These are phyloP conservation scores for Irpex sp. DNA, from an alignment of 1,284 basidiomycete species.

Conservation along the genomic window DNA sequence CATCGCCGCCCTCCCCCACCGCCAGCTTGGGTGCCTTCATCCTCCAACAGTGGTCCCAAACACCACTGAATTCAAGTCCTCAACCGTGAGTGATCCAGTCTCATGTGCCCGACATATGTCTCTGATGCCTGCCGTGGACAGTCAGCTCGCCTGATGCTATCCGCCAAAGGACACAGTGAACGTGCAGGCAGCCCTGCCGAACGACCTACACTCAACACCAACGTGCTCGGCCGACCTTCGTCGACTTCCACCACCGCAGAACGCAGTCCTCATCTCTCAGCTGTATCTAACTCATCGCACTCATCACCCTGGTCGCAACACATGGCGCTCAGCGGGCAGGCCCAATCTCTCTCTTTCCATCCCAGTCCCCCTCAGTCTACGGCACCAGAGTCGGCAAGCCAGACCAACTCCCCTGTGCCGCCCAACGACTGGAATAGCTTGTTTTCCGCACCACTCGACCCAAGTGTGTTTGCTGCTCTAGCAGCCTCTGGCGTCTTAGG, in stretches of 20 bases:
- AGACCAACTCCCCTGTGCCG: constrained; percentile 27
- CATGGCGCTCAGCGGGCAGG: constrained; percentile 24
- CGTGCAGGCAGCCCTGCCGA: constrained; percentile 36
- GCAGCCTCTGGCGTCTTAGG: constrained; percentile 54
- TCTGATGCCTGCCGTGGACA: constrained; percentile 3
- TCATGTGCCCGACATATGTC: neutral
- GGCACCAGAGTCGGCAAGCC: constrained; percentile 20
- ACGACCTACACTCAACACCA: constrained; percentile 38
- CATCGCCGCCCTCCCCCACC: neutral
- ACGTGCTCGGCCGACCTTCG: constrained; percentile 26
- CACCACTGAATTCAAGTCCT: neutral
- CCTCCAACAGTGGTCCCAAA: neutral
- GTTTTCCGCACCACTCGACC: constrained; percentile 56
- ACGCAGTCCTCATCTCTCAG: constrained; percentile 33
- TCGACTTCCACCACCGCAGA: constrained; percentile 31
- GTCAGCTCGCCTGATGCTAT: constrained; percentile 16
- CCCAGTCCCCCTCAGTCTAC: constrained; percentile 17
- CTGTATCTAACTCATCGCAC: constrained; percentile 34
- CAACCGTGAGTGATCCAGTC: constrained; percentile 10
- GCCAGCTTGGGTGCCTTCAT: neutral
- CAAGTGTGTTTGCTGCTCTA: constrained; percentile 53
- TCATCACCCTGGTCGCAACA: constrained; percentile 39
- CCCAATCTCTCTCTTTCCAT: constrained; percentile 19
- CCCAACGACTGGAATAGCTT: constrained; percentile 51
- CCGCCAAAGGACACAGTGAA: constrained; percentile 23